Evolutionary conservation across 2,329 filamentous ascomycete species (phyloP).

Genomic region (Exophiala calicioides): DNA sequence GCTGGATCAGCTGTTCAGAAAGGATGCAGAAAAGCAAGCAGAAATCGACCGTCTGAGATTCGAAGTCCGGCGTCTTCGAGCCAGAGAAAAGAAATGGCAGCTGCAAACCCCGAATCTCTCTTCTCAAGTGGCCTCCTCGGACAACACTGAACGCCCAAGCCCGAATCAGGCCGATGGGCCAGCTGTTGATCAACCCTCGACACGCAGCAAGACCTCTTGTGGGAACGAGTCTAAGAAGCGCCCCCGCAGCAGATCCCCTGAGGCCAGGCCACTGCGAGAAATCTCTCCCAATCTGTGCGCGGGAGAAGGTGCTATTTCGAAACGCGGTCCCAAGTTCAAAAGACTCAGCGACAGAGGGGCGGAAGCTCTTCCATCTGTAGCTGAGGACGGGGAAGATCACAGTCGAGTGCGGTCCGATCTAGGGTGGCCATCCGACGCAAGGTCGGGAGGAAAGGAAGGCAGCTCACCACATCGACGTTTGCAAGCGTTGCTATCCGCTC

Average conservation of each 20-base stretch:
- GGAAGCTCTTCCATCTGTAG: constrained; percentile 46
- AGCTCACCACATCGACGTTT: constrained; percentile 18
- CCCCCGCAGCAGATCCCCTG: too few species aligned
- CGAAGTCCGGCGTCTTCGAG: constrained; percentile 19
- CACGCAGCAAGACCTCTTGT: constrained; percentile 17
- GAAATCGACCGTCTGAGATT: constrained; percentile 27
- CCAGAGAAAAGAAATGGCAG: constrained; percentile 21
- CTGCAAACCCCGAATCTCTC: constrained; percentile 16
- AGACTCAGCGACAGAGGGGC: constrained; percentile 24
- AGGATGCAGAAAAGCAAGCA: constrained; percentile 29
- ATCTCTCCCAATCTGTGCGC: constrained; percentile 11
- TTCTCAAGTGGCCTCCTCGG: constrained; percentile 15
- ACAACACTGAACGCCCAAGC: constrained; percentile 13
- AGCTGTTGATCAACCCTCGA: too few species aligned
- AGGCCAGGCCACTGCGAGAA: constrained; percentile 18
- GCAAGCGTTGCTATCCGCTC: constrained; percentile 16
- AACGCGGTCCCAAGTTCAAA: constrained; percentile 5
- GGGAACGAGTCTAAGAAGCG: too few species aligned
- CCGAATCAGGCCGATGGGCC: too few species aligned
- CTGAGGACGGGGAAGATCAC: constrained; percentile 52
- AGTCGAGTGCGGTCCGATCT: constrained; percentile 16
- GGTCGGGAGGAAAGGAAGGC: constrained; percentile 8
- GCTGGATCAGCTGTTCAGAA: constrained; percentile 28
- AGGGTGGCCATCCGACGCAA: constrained; percentile 7
- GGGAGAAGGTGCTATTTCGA: not conserved